Conservation (phyloP, 148 eudicot species). For the Suaeda aralocaspica region DNA sequence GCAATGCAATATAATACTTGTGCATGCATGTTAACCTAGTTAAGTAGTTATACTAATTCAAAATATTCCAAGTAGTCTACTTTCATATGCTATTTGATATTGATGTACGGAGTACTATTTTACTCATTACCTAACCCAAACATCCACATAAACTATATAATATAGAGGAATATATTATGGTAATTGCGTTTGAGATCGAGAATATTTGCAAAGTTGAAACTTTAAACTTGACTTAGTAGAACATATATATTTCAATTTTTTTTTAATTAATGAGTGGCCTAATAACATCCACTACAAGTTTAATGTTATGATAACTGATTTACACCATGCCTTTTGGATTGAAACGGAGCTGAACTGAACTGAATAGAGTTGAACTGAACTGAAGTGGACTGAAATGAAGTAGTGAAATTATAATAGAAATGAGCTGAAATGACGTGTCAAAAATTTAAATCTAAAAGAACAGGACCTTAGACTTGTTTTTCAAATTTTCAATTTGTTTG, state of each 20-base stretch:
- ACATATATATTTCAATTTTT: background rate
- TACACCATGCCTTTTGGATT: too few species aligned
- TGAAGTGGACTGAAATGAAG: too few species aligned
- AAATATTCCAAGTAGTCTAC: constrained; percentile 6
- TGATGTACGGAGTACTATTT: background rate
- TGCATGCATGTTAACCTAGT: background rate
- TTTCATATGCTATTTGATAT: background rate
- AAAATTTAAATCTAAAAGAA: too few species aligned
- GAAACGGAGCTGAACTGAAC: too few species aligned
- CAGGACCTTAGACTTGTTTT: too few species aligned
- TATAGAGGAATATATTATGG: background rate
- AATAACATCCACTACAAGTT: too few species aligned
- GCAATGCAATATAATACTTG: background rate
- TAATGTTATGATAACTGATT: too few species aligned
- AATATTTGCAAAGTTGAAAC: constrained; percentile 19
- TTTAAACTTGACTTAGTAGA: constrained; percentile 9
- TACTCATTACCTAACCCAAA: constrained; percentile 5
- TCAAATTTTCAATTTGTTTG: too few species aligned
- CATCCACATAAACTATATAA: background rate
- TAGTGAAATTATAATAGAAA: too few species aligned
- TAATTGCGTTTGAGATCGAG: background rate
- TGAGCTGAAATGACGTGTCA: too few species aligned
- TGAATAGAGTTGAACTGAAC: too few species aligned
- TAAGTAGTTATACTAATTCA: background rate
- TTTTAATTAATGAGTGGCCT: too few species aligned